Percentiles rank a stretch among this genome's conserved stretches.
These are phyloP conservation scores for Roridomyces roridus DNA, from an alignment of 768 basidiomycete genomes.

Conservation along the genomic window DNA sequence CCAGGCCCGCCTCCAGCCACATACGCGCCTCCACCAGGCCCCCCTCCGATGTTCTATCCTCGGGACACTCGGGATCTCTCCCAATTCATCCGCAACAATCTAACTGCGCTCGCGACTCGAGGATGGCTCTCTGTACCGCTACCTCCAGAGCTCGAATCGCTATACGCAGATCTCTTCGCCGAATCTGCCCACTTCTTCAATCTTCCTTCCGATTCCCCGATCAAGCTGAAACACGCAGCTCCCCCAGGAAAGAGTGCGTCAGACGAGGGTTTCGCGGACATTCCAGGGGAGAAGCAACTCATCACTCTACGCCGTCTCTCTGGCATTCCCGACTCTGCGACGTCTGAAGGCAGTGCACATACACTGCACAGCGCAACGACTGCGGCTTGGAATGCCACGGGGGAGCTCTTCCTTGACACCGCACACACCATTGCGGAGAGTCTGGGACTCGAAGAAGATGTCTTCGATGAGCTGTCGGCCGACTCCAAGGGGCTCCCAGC, in stretches of 20 bases:
- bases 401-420: slow-evolving; percentile 8
- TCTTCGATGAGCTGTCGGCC: slow-evolving; percentile 12
- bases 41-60: slow-evolving; percentile 1
- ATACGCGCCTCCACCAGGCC: slow-evolving; percentile 10
- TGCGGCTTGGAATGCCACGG: slow-evolving; percentile 19
- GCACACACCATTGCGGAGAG: slow-evolving; percentile 17
- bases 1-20: neutral
- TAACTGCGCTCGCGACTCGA: slow-evolving; percentile 6
- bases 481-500: slow-evolving; percentile 7
- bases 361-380: neutral
- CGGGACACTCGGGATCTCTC: slow-evolving; percentile 13
- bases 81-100: slow-evolving; percentile 1
- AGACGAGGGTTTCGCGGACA: slow-evolving; percentile 24
- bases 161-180: slow-evolving; percentile 12
- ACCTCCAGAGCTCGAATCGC: slow-evolving; percentile 15
- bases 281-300: slow-evolving; percentile 23
- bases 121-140: slow-evolving; percentile 23
- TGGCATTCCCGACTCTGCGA: neutral
- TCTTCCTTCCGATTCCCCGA: slow-evolving; percentile 5
- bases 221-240: slow-evolving; percentile 11
- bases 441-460: slow-evolving; percentile 10
- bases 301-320: slow-evolving; percentile 17
- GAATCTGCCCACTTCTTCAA: slow-evolving; percentile 16
- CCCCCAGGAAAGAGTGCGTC: slow-evolving; percentile 16
- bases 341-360: no score